These are phyloP conservation scores for Thalassiosira profunda DNA, from an alignment of 108 stramenopile species.

Conservation along the genomic window DNA sequence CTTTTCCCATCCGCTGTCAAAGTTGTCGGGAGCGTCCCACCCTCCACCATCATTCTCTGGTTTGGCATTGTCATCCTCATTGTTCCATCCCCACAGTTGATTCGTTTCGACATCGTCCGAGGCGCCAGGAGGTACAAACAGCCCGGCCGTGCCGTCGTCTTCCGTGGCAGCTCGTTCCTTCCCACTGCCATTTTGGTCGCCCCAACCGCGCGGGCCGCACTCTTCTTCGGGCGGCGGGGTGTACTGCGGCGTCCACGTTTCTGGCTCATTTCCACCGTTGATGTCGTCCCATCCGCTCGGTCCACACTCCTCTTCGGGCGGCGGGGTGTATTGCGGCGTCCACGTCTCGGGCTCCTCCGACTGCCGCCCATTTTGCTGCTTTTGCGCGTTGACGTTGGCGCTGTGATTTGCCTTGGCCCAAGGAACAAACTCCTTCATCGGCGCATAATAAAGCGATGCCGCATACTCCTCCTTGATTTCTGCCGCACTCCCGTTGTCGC, in stretches of 20 bases:
- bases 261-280: not conserved
- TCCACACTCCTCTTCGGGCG: conserved; percentile 2
- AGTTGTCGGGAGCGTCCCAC: conserved; percentile 32
- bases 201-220: conserved; percentile 27
- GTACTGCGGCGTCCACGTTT: conserved; percentile 50
- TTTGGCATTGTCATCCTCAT: not conserved
- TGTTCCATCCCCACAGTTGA: conserved; percentile 6
- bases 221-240: conserved; percentile 46
- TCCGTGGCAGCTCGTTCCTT: not conserved
- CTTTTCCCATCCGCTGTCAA: conserved; percentile 19
- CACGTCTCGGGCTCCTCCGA: conserved; percentile 13
- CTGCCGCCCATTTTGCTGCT: conserved; percentile 27
- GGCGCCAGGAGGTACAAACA: conserved; percentile 20
- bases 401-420: conserved; percentile 51
- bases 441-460: conserved; percentile 32
- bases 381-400: conserved; percentile 26
- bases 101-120: not conserved
- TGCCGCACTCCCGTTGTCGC: not conserved
- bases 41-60: not conserved
- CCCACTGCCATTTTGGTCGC: not conserved
- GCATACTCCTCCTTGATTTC: conserved; percentile 12
- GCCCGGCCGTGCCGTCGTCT: conserved; percentile 3
- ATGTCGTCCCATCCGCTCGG: not conserved
- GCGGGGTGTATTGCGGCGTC: conserved; percentile 36
- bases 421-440: conserved; percentile 31